These are phyloP conservation scores for Chaetomium strumarium DNA, from an alignment of 2,329 filamentous ascomycete genomes.

Conservation along the genomic window DNA sequence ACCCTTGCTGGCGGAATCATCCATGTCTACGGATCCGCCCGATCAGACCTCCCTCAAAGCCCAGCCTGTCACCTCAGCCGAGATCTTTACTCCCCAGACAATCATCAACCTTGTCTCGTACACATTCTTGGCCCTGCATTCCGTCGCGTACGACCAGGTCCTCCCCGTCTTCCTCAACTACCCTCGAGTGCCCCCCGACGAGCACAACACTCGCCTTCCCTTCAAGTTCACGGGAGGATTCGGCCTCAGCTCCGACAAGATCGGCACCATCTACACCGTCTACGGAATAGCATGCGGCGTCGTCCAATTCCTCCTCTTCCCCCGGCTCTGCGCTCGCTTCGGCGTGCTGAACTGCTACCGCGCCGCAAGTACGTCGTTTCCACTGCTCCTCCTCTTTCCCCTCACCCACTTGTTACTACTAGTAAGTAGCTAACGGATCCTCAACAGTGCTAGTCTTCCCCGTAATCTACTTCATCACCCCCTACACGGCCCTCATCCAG, in stretches of 20 bases:
- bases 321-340: constrained; percentile 62
- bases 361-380: constrained; percentile 45
- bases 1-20: constrained; percentile 41
- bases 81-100: constrained; percentile 30
- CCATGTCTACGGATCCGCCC: constrained; percentile 25
- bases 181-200: constrained; percentile 47
- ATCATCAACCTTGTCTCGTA: constrained; percentile 58
- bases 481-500: constrained; percentile 66
- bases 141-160: constrained; percentile 78
- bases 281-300: constrained; percentile 76
- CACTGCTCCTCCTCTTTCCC: background rate
- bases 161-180: constrained; percentile 86
- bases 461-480: constrained; percentile 71
- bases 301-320: constrained; percentile 82
- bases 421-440: background rate
- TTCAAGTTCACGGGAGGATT: constrained; percentile 82
- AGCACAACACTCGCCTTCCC: constrained; percentile 58
- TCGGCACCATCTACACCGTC: constrained; percentile 78
- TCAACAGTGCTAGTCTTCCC: constrained; percentile 59
- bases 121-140: constrained; percentile 74
- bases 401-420: background rate
- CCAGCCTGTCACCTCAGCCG: constrained; percentile 16
- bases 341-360: constrained; percentile 72
- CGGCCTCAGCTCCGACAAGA: constrained; percentile 63
- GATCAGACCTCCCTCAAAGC: constrained; percentile 25